These are phyloP conservation scores for Tilletia walkeri DNA, from an alignment of 1,284 basidiomycete genomes.

Conservation along the genomic window DNA sequence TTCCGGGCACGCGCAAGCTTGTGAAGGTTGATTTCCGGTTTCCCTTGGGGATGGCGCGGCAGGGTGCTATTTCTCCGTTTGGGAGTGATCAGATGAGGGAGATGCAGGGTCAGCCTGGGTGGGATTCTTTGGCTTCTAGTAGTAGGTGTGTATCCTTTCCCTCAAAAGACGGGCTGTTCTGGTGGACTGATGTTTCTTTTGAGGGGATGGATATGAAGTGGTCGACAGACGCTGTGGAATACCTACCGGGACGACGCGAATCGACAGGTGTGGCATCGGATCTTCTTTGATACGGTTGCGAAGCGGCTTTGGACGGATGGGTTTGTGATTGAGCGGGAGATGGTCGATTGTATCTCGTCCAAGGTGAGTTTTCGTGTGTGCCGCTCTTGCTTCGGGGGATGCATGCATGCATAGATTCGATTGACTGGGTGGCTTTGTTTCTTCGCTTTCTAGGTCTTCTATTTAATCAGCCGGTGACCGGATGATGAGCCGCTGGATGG, in stretches of 20 bases:
- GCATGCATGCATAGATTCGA: not conserved
- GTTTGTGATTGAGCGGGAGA: constrained; percentile 13
- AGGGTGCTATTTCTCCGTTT: constrained; percentile 2
- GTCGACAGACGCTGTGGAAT: constrained; percentile 11
- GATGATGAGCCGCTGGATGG: no score
- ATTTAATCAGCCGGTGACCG: not conserved
- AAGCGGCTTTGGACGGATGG: constrained; percentile 16
- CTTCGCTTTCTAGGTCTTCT: not conserved
- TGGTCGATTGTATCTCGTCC: constrained; percentile 16
- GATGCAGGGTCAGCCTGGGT: constrained; percentile 10
- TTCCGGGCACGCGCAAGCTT: not conserved
- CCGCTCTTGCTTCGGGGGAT: not conserved
- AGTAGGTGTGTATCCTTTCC: not conserved
- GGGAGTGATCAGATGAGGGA: constrained; percentile 4
- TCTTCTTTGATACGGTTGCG: constrained; percentile 14
- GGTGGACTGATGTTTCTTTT: no score
- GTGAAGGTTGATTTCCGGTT: constrained; percentile 7
- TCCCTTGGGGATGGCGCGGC: constrained; percentile 3
- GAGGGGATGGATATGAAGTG: no score
- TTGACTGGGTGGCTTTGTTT: not conserved
- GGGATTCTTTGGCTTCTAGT: constrained; percentile 2
- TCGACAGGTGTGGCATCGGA: constrained; percentile 15
- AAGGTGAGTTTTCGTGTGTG: not conserved
- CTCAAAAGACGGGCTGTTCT: no score
- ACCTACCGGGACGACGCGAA: constrained; percentile 11